Evolutionary conservation across 495 filamentous ascomycete genomes (phyloP), one percentile per base, ranked within the genome.

Genomic region (Penicillium soppii): DNA sequence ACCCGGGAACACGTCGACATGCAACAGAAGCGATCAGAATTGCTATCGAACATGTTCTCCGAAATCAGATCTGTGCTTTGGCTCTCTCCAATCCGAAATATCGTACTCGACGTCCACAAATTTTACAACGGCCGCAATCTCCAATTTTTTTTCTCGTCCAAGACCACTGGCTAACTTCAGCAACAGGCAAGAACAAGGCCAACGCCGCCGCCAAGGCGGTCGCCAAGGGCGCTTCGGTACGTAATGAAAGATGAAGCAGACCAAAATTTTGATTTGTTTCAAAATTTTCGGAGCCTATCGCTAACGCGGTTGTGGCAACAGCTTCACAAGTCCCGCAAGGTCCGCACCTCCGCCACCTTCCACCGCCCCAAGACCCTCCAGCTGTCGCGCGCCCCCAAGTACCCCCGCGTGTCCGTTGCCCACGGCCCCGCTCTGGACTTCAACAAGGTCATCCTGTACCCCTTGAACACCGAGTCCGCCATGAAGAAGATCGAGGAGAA

Each of bases 401-500:
- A 96, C 85, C 94, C 89, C 57, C 90, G 92, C 80, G 92, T 91
- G 82, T 91, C 89, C 59, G 82, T 99, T 70, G 85, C 90, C 48
- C 89, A 94, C 67, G 83, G 82, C 62, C 87, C 92, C 62, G 89
- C 89, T 57, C 87, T 97, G 68, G 94, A 98, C 75, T 87, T 90
- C 76, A 84, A 87, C 83, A 92, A 94, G 81, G 77, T 92, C 68
- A 85, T 95, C 69, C 79, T 90, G 61, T 83, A 89, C 81, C 78
- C 78, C 50, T 81, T 98, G 54, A 99, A 99, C 83, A 97, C 94
- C 45, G 94, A 98, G 85, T 90, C 86, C 60, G 95, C 94, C 66
- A 96, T 99, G 90, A 99, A 99, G 90, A 97, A 96, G 88, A 95
- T 97, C 58, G 95, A 97, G 85, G 94, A 97, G 88, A 89, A 97